Conservation (phyloP, 2,329 filamentous ascomycete genomes). For the Aureobasidium sp. region DNA sequence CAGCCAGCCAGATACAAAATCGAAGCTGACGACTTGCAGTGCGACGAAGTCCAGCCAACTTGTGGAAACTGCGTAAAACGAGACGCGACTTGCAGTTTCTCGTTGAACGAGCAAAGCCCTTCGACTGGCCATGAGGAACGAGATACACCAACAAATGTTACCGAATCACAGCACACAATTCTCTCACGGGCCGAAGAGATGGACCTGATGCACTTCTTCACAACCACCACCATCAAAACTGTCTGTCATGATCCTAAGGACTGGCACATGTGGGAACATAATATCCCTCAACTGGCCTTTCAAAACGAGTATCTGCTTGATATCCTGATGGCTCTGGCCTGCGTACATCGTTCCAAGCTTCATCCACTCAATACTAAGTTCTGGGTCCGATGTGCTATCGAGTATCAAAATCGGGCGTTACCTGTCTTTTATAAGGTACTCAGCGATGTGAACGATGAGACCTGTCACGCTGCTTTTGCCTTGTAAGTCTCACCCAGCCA, state of each 20-base stretch:
- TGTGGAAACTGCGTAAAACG: conserved; percentile 12
- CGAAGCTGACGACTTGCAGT: neutral
- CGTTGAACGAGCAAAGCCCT: neutral
- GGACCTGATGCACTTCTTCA: conserved; percentile 4
- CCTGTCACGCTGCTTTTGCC: conserved; percentile 8
- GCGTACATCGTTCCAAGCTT: neutral
- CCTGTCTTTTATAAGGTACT: neutral
- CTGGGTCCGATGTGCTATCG: neutral
- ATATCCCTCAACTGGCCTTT: conserved; percentile 3
- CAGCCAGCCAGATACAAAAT: neutral
- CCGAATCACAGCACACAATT: neutral
- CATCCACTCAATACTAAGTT: neutral
- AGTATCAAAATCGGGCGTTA: conserved; percentile 6
- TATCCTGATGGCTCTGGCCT: neutral
- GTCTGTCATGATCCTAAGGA: conserved; percentile 7
- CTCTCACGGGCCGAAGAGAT: conserved; percentile 1
- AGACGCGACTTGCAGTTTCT: conserved; percentile 1
- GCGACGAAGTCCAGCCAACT: neutral
- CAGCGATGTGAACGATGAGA: neutral
- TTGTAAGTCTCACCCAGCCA: neutral
- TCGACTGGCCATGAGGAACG: neutral
- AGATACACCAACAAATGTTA: neutral
- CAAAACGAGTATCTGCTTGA: conserved; percentile 2
- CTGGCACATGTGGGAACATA: neutral
- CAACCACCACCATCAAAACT: neutral